Conservation (phyloP, 2,329 filamentous ascomycete genomes). For the Colletotrichum chlorophyti region DNA sequence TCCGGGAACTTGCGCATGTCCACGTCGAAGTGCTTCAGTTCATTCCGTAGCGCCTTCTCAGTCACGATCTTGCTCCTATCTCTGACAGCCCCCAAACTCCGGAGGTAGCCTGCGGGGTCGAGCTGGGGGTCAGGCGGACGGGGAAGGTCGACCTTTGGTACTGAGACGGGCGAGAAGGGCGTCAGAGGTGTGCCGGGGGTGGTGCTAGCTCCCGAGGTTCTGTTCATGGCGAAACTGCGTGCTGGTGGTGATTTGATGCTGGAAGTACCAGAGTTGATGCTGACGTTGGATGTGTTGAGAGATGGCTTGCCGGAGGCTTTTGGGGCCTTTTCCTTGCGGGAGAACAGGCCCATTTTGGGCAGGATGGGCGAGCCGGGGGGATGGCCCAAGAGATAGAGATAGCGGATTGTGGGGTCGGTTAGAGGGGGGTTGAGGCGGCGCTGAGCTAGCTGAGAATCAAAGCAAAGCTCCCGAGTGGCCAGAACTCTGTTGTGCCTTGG, state of each 20-base stretch:
- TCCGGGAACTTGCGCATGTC: conserved; percentile 85
- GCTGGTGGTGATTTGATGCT: conserved; percentile 50
- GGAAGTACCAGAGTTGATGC: conserved; percentile 58
- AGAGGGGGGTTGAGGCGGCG: conserved; percentile 12
- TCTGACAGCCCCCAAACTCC: conserved; percentile 86
- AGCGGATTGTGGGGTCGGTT: conserved; percentile 7
- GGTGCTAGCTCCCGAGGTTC: conserved; percentile 57
- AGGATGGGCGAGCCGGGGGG: neutral
- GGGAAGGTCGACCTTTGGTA: conserved; percentile 82
- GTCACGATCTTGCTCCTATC: conserved; percentile 78
- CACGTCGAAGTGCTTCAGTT: conserved; percentile 86
- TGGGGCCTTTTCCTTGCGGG: conserved; percentile 58
- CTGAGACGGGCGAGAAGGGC: conserved; percentile 57
- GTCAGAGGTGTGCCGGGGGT: conserved; percentile 55
- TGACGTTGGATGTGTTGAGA: conserved; percentile 53
- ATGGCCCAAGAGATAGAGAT: neutral
- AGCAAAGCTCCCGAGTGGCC: conserved; percentile 12
- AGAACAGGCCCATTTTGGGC: conserved; percentile 62
- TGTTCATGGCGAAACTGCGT: conserved; percentile 49
- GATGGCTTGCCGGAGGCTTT: conserved; percentile 45
- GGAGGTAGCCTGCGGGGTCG: conserved; percentile 89
- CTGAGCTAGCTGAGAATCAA: neutral
- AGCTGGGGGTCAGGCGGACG: conserved; percentile 85
- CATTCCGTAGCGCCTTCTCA: conserved; percentile 78
- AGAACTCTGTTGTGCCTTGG: neutral